Evolutionary conservation across 768 basidiomycete species (phyloP), one percentile per base, ranked within the genome.

Genomic region (Mrakia blollopis): DNA sequence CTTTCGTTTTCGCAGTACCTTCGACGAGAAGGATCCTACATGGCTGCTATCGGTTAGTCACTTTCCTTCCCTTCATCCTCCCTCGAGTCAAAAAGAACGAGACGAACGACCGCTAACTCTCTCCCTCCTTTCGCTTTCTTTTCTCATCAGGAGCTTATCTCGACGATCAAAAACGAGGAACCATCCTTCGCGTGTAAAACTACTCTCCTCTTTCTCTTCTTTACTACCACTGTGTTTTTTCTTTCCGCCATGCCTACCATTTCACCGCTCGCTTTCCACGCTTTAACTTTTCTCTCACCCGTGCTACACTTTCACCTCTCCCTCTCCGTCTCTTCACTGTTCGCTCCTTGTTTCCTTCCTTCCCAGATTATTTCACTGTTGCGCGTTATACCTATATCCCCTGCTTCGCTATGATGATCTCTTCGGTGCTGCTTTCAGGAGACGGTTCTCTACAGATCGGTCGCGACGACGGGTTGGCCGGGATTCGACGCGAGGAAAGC

Each of bases 141-240:
- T 16, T 28, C 35, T 28, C n/a, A 0, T 69, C 67, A 69, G 67
- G 35, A 5, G 71, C 71, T 10, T 72, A 57, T 54, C 28, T 72
- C 16, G 71, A 72, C 13, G 71, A 72, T 25, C 52, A 50, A 30
- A 72, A 57, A 35, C 32, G 35, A 57, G 71, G 71, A 9, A 54
- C 25, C 4, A 60, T 72, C 52, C 21, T 72, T 9, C 28, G 35
- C 11, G 71, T 37, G 13, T 72, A 54, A 57, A 35, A n/a, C n/a
- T n/a, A n/a, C n/a, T n/a, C n/a, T n/a, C 37, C 25, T n/a, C 39
- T 0, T 1, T 16, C 30, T 32, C 21, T 32, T 37, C 32, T 30
- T 21, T 37, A 6, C 35, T 30, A 7, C 60, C 60, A n/a, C n/a
- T n/a, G n/a, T n/a, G 25, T 16, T 37, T 63, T 21, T 63, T 37